Conservation (phyloP, 129 eudicot genomes). For the Pulicaria dysenterica region DNA sequence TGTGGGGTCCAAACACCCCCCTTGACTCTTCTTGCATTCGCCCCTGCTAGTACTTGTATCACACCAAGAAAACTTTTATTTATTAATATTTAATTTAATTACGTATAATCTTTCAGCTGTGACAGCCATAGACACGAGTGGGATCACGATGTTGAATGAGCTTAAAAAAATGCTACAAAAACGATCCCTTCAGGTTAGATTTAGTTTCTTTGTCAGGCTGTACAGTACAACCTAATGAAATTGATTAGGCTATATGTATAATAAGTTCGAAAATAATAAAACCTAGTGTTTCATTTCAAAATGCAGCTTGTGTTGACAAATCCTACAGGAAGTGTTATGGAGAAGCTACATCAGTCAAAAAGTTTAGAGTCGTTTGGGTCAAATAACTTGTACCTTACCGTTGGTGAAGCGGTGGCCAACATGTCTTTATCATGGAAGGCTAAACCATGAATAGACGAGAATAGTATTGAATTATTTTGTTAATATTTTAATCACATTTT, state of each 20-base stretch:
- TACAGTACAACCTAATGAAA: background rate
- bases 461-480: too few relatives aligned
- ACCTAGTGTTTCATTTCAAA: background rate
- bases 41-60: too few relatives aligned
- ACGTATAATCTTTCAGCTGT: constrained; percentile 12
- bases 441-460: background rate
- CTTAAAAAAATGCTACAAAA: constrained; percentile 27
- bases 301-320: constrained; percentile 48
- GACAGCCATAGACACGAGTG: constrained; percentile 35
- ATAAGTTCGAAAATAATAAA: background rate
- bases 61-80: too few relatives aligned
- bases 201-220: background rate
- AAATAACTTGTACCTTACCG: constrained; percentile 31
- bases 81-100: too few relatives aligned
- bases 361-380: constrained; percentile 27
- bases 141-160: constrained; percentile 24
- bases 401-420: constrained; percentile 46
- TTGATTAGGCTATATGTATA: background rate
- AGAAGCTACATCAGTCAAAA: constrained; percentile 45
- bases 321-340: constrained; percentile 46
- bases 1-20: too few relatives aligned
- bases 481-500: too few relatives aligned
- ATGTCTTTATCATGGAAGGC: constrained; percentile 34
- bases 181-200: constrained; percentile 27
- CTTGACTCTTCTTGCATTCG: too few relatives aligned